These are phyloP conservation scores for Wickerhamiella sorbophila DNA, from an alignment of 805 yeast species.

Conservation along the genomic window DNA sequence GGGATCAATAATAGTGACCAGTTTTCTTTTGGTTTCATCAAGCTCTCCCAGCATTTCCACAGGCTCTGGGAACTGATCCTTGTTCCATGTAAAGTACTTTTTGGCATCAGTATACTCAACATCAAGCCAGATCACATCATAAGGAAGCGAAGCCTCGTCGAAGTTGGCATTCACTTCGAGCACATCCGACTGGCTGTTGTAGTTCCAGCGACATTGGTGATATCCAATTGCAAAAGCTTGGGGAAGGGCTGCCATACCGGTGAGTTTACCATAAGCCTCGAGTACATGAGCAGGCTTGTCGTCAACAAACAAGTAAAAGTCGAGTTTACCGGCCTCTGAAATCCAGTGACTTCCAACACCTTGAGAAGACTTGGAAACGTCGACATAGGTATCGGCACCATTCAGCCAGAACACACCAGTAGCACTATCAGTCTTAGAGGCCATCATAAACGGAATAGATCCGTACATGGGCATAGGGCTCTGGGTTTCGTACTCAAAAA, in stretches of 20 bases:
- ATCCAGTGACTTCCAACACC: constrained; percentile 69
- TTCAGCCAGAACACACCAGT: constrained; percentile 85
- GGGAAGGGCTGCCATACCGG: constrained; percentile 67
- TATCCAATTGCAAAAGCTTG: constrained; percentile 70
- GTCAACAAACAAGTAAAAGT: constrained; percentile 55
- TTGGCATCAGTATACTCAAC: constrained; percentile 79
- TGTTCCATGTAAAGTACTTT: constrained; percentile 86
- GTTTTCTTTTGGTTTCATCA: constrained; percentile 58
- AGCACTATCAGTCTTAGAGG: constrained; percentile 40
- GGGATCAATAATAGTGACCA: constrained; percentile 83
- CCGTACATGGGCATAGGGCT: constrained; percentile 91
- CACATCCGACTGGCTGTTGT: constrained; percentile 77
- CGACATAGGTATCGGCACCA: constrained; percentile 84
- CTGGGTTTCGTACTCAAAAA: constrained; percentile 78
- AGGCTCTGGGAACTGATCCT: constrained; percentile 60
- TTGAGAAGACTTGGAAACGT: constrained; percentile 32
- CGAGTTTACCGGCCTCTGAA: constrained; percentile 77
- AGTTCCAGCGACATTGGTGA: constrained; percentile 97
- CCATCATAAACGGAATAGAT: constrained; percentile 75
- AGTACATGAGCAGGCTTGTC: constrained; percentile 42
- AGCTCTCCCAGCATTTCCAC: constrained; percentile 48
- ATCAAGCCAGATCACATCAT: constrained; percentile 89
- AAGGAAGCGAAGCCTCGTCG: constrained; percentile 65
- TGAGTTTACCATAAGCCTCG: constrained; percentile 45
- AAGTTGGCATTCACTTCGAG: constrained; percentile 52